Conservation (phyloP, 108 stramenopile genomes). For the Cyclotella atomus region DNA sequence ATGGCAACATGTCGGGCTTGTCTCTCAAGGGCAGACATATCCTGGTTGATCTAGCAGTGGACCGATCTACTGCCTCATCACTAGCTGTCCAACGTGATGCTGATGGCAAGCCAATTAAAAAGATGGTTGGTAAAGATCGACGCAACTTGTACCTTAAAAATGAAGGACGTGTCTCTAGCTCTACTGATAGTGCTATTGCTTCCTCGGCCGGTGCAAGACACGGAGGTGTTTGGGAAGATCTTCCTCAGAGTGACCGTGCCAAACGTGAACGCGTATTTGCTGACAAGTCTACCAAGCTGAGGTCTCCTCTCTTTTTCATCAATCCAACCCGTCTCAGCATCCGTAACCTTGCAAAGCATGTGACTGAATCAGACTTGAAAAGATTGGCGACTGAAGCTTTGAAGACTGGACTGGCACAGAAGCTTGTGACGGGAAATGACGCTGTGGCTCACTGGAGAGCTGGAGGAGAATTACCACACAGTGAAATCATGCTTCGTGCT, state of each 20-base stretch:
- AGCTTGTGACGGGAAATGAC: slow-evolving; percentile 80
- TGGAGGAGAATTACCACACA: slow-evolving; percentile 67
- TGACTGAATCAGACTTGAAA: slow-evolving; percentile 86
- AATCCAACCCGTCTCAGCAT: slow-evolving; percentile 91
- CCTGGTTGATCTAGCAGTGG: slow-evolving; percentile 80
- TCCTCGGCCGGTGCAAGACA: slow-evolving; percentile 43
- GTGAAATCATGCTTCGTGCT: slow-evolving; percentile 69
- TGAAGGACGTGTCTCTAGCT: slow-evolving; percentile 86
- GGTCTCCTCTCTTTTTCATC: slow-evolving; percentile 97
- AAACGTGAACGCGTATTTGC: slow-evolving; percentile 89
- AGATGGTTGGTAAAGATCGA: slow-evolving; percentile 78
- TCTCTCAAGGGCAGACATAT: slow-evolving; percentile 67
- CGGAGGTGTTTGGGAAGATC: slow-evolving; percentile 68
- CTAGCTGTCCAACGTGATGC: slow-evolving; percentile 69
- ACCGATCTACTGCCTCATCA: slow-evolving; percentile 75
- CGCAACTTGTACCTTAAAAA: slow-evolving; percentile 94
- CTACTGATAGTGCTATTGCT: slow-evolving; percentile 43
- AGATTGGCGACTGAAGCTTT: slow-evolving; percentile 74
- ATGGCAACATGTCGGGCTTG: slow-evolving; percentile 37
- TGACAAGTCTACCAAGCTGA: slow-evolving; percentile 94
- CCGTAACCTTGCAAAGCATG: slow-evolving; percentile 90
- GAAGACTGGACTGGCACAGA: slow-evolving; percentile 69
- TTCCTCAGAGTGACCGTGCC: slow-evolving; percentile 86
- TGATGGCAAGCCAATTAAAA: slow-evolving; percentile 59
- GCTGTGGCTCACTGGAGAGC: slow-evolving; percentile 82